These are phyloP conservation scores for Geranium incanum DNA, from an alignment of 441 rosid species.

Conservation along the genomic window DNA sequence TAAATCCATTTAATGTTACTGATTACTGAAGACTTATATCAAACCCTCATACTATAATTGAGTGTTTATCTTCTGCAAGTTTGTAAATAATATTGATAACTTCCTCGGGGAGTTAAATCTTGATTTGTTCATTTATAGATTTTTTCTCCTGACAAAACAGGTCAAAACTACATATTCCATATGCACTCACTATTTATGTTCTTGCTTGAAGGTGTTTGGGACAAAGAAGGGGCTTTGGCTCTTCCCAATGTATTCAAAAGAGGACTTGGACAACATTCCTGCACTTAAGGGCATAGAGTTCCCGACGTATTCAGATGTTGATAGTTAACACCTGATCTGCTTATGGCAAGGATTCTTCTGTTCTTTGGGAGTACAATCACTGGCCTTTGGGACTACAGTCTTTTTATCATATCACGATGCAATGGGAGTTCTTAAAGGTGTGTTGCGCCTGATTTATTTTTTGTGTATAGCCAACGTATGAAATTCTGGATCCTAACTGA, in stretches of 20 bases:
- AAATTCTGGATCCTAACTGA: conserved; percentile 1
- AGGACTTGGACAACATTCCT: conserved; percentile 52
- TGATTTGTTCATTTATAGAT: no score
- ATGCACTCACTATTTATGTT: conserved; percentile 1
- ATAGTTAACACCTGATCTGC: conserved; percentile 31
- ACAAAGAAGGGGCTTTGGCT: conserved; percentile 60
- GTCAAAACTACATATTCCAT: no score
- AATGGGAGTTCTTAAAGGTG: background rate
- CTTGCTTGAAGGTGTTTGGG: conserved; percentile 62
- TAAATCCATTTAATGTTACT: background rate
- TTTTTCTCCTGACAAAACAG: no score
- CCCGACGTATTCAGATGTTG: conserved; percentile 51
- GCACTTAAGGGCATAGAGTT: conserved; percentile 69
- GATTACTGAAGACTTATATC: background rate
- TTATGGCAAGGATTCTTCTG: background rate
- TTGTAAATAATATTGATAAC: no score
- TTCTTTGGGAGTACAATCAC: background rate
- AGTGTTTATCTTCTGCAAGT: no score
- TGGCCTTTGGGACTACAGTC: background rate
- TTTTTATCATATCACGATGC: conserved; percentile 6
- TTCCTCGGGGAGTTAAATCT: no score
- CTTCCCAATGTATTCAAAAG: conserved; percentile 59
- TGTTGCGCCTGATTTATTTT: background rate
- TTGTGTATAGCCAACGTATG: background rate
- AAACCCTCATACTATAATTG: no score